Evolutionary conservation across 345 rosid species (phyloP).

Genomic region (Citrus maxima): DNA sequence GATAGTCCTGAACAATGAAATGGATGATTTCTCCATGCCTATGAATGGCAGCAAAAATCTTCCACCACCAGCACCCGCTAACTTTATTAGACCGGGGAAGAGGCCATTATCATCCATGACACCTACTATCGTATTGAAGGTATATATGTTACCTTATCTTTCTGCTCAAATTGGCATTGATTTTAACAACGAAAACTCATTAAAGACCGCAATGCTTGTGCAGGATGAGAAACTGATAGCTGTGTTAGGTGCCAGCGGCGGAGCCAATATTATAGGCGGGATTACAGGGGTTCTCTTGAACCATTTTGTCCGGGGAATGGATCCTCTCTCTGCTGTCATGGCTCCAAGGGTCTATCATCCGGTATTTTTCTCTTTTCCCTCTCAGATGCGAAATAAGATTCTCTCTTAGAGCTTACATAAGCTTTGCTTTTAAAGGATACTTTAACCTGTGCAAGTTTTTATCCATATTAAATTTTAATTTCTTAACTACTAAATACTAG

Average conservation of each 20-base stretch:
- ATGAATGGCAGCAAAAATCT: neutral
- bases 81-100: constrained; percentile 54
- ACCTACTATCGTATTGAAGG: constrained; percentile 58
- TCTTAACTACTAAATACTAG: too few relatives aligned
- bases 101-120: constrained; percentile 68
- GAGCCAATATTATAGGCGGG: constrained; percentile 50
- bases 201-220: neutral
- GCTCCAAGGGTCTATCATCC: constrained; percentile 66
- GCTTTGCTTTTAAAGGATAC: too few relatives aligned
- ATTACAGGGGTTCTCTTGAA: constrained; percentile 52
- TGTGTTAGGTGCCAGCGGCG: constrained; percentile 67
- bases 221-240: constrained; percentile 55
- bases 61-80: constrained; percentile 47
- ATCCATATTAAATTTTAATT: too few relatives aligned
- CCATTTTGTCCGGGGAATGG: constrained; percentile 48
- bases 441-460: too few relatives aligned
- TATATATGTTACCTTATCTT: neutral
- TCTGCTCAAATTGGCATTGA: neutral
- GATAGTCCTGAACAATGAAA: constrained; percentile 62
- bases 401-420: too few relatives aligned
- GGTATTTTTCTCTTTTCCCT: constrained; percentile 24
- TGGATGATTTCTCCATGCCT: constrained; percentile 63
- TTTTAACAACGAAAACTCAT: neutral
- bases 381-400: too few relatives aligned
- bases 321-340: constrained; percentile 51